Percentiles rank a stretch among this genome's conserved stretches.
Evolutionary conservation across 2,329 filamentous ascomycete species (phyloP).

Genomic region (Cordyceps cateniannulata): DNA sequence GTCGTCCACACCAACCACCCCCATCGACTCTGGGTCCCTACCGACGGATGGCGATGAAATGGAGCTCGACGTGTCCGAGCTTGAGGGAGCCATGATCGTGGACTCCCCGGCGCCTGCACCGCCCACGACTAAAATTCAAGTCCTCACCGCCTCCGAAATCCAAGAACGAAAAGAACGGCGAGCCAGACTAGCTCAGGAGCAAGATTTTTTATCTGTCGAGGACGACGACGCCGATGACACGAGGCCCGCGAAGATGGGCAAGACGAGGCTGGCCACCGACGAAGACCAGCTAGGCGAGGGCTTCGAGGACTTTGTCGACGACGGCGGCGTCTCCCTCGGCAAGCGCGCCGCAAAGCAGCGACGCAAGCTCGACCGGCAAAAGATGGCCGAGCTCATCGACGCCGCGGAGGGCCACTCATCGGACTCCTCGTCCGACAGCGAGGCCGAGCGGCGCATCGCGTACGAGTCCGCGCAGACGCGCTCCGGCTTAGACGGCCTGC

Average conservation of each 20-base stretch:
- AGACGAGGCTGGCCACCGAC: constrained; percentile 71
- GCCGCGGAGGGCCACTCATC: constrained; percentile 64
- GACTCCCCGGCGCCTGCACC: constrained; percentile 32
- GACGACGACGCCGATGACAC: constrained; percentile 50
- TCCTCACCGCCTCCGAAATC: constrained; percentile 80
- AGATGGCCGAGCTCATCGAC: constrained; percentile 79
- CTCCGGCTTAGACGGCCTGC: constrained; percentile 72
- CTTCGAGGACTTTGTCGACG: constrained; percentile 86
- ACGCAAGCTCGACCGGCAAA: constrained; percentile 56
- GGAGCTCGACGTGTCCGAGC: constrained; percentile 52
- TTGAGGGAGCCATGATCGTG: constrained; percentile 61
- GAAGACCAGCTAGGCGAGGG: constrained; percentile 92
- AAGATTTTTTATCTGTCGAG: constrained; percentile 61
- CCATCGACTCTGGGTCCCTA: constrained; percentile 51
- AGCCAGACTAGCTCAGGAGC: constrained; percentile 65
- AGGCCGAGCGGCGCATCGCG: constrained; percentile 66
- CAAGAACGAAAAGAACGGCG: constrained; percentile 85
- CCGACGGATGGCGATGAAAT: constrained; percentile 43
- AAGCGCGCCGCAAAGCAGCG: constrained; percentile 71
- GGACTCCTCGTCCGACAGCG: constrained; percentile 61
- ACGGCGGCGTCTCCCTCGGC: constrained; percentile 72
- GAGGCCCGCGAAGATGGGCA: constrained; percentile 52
- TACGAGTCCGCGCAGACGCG: constrained; percentile 84
- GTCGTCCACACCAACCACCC: constrained; percentile 77
- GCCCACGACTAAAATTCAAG: constrained; percentile 37